Base-by-base conservation (phyloP, 2,329 filamentous ascomycete species). In the Chaetomiaceae sp. region DNA sequence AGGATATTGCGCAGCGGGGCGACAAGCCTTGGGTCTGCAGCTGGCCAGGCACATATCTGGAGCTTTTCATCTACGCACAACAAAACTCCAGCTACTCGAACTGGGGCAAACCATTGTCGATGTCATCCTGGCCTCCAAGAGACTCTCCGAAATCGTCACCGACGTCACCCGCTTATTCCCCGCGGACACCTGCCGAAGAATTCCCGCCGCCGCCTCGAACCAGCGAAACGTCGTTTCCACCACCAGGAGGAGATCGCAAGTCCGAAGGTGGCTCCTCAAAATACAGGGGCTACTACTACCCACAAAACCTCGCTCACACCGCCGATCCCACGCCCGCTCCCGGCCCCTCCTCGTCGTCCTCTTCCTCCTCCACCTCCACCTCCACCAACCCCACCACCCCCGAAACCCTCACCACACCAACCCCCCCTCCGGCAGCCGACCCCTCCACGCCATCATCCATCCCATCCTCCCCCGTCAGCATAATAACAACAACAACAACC, bases 21-120 rank as follows among this genome's bases (percentile, higher is more conserved):
- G 77, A 81, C 41, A 75, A 67, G 51, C 74, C 76, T 1, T 83
- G 79, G 79, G 70, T 82, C 19, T 83, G 79, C 60, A 75, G 69
- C 2, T 83, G 79, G 79, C 75, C 77, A 2, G 68, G 73, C 23
- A 81, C 77, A 0, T 68, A 72, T 3, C 67, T 82, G 5, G 78
- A 82, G 45, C 64, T 81, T 3, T 80, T 81, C 57, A 76, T 83
- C 35, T 83, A 81, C 55, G 71, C 77, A 1, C 66, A 68, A 20
- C 75, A 81, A 57, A 79, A 76, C 58, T 71, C 68, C 47, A 77
- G 72, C 56, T 63, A 9, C 25, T 48, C 40, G 30, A 54, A 44
- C 54, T 46, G 49, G 50, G 10, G 34, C 17, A 45, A 25, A 19
- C 13, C 46, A 8, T 19, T 47, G 19, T 43, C 51, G 10, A 30